A percentile compares a stretch with the other conserved stretches of the same genome.
Evolutionary conservation across 306 rosid genomes (phyloP).

Genomic region (Prunus mira): DNA sequence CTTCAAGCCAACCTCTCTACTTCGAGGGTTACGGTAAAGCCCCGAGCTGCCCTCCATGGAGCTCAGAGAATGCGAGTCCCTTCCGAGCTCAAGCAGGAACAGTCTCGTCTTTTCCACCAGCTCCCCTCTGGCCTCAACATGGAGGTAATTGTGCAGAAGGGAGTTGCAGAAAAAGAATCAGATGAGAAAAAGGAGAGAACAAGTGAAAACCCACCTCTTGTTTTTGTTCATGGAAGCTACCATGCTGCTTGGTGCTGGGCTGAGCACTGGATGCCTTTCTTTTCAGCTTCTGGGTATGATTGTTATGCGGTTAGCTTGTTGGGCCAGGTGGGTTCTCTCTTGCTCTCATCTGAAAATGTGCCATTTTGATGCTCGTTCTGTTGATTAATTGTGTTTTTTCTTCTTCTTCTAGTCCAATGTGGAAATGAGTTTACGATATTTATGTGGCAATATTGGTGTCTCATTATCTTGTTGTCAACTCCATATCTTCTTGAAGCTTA

Average conservation of each 20-base stretch:
- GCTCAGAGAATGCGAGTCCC: slow-evolving; percentile 45
- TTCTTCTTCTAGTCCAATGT: background rate
- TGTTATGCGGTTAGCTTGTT: slow-evolving; percentile 77
- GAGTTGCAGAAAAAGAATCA: slow-evolving; percentile 26
- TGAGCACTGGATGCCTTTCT: slow-evolving; percentile 82
- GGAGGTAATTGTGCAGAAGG: slow-evolving; percentile 67
- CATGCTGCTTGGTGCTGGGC: slow-evolving; percentile 99
- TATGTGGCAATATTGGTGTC: background rate
- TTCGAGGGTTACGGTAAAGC: slow-evolving; percentile 6
- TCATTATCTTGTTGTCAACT: background rate
- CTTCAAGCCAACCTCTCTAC: slow-evolving; percentile 20
- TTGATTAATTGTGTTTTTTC: background rate
- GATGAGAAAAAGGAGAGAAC: background rate
- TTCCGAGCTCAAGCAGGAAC: slow-evolving; percentile 59
- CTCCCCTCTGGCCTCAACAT: slow-evolving; percentile 75
- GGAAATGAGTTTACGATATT: background rate
- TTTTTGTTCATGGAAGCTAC: slow-evolving; percentile 92
- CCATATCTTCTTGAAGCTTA: too few species aligned
- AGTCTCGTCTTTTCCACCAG: slow-evolving; percentile 69
- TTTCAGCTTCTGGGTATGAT: slow-evolving; percentile 68
- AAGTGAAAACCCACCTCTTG: slow-evolving; percentile 47
- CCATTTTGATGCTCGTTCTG: background rate
- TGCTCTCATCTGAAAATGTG: background rate
- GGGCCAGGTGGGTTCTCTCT: slow-evolving; percentile 60
- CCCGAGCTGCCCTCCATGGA: slow-evolving; percentile 32